Percentiles rank a stretch among this genome's conserved stretches.
These are phyloP conservation scores for Saturnispora gosingensis DNA, from an alignment of 805 yeast genomes.

Conservation along the genomic window DNA sequence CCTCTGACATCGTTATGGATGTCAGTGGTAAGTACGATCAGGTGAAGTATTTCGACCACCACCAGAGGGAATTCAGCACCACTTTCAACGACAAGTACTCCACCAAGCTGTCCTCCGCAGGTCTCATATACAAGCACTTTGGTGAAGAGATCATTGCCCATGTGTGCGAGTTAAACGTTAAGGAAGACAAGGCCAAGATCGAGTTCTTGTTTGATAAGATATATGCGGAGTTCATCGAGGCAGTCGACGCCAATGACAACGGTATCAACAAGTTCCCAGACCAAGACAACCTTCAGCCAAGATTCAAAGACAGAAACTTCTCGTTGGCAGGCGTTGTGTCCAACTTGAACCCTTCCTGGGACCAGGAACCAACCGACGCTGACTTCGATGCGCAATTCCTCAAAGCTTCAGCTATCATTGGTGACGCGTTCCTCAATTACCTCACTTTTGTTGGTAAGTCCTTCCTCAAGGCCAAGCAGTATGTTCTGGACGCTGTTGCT, in stretches of 20 bases:
- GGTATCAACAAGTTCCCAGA: slow-evolving; percentile 69
- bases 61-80: slow-evolving; percentile 83
- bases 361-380: slow-evolving; percentile 53
- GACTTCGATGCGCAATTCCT: slow-evolving; percentile 58
- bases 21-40: slow-evolving; percentile 90
- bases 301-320: slow-evolving; percentile 64
- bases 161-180: slow-evolving; percentile 33
- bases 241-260: slow-evolving; percentile 93
- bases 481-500: slow-evolving; percentile 64
- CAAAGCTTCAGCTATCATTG: slow-evolving; percentile 75
- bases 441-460: slow-evolving; percentile 68
- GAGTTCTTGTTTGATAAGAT: slow-evolving; percentile 63
- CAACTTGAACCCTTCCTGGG: slow-evolving; percentile 81
- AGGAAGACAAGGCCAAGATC: slow-evolving; percentile 29
- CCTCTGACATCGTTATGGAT: slow-evolving; percentile 87
- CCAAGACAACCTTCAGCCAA: slow-evolving; percentile 42
- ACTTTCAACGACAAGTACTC: slow-evolving; percentile 52
- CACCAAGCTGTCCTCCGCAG: slow-evolving; percentile 90
- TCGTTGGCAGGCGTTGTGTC: slow-evolving; percentile 72
- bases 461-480: slow-evolving; percentile 83
- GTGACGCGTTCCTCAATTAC: slow-evolving; percentile 59
- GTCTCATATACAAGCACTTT: slow-evolving; percentile 80
- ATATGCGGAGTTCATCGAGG: slow-evolving; percentile 82
- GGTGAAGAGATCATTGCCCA: slow-evolving; percentile 62
- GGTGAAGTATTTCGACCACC: slow-evolving; percentile 84